Base-by-base conservation (phyloP, 305 asterid species). In the Fraxinus greggii region DNA sequence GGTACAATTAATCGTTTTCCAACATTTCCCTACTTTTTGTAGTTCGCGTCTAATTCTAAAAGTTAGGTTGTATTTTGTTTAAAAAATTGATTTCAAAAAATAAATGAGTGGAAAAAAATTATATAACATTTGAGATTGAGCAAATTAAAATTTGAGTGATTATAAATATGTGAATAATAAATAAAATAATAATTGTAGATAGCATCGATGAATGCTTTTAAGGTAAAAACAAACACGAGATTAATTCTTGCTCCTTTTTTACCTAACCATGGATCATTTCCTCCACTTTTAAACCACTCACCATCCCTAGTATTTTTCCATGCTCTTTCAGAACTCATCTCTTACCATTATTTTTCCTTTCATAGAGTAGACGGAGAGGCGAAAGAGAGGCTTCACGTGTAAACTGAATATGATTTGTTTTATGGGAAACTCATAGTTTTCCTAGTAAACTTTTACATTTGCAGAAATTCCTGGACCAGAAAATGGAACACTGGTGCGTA, bases 201-300 rank as follows among this genome's bases (percentile, higher is more conserved):
- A 10, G 17, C 15, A 40, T 4, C 54, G 12, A 42, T 42, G 54
- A 42, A 42, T 42, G 54, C 54, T 40, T 17, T 3, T 3, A 0
- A 51, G 51, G 3, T 67, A 67, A 67, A 67, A 67, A 67, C 36
- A 67, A 67, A 29, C 74, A 67, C 21, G 74, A 67, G 38, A 67
- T 67, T 67, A 13, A 5, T 67, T 32, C 38, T 67, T 12, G 32
- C 0, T 4, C 72, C 32, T 67, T 28, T 28, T 59, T 15, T 77
- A 81, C 82, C 72, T 51, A 79, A 87, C 88, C 83, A 77, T 24
- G 88, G 90, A 83, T 83, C 79, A 24, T 1, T 9, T 9, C 78
- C 59, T 67, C 77, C 72, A 31, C 61, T 42, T 74, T 45, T 9
- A 77, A 78, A 80, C 21, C 73, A 10, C 12, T 59, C 24, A 12